Conservation (phyloP, 2,329 filamentous ascomycete genomes). For the Penicillium sclerotiorum region DNA sequence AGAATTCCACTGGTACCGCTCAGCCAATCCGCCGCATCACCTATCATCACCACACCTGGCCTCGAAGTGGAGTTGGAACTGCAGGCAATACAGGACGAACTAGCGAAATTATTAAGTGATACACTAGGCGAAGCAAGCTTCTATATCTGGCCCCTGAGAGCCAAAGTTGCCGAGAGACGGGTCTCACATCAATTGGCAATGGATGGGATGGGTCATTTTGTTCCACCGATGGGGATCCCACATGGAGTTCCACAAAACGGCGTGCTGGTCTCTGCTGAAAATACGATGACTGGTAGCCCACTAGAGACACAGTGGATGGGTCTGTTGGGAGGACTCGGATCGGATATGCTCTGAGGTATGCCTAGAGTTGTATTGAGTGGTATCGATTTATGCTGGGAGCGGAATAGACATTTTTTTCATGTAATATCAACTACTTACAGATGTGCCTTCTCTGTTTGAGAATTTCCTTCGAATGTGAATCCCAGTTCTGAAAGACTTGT, state of each 20-base stretch:
- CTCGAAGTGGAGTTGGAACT: background rate
- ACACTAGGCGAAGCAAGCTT: slow-evolving; percentile 4
- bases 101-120: background rate
- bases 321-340: slow-evolving; percentile 13
- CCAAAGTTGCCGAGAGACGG: background rate
- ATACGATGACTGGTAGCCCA: background rate
- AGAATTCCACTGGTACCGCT: background rate
- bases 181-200: background rate
- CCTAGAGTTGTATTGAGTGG: background rate
- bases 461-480: slow-evolving; percentile 42
- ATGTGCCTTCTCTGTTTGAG: background rate
- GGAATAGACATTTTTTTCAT: too few species aligned
- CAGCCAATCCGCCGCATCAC: background rate
- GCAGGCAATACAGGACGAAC: background rate
- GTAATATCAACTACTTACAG: background rate
- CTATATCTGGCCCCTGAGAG: slow-evolving; percentile 1
- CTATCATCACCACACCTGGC: background rate
- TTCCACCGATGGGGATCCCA: background rate
- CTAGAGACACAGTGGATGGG: slow-evolving; percentile 12
- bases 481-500: slow-evolving; percentile 42
- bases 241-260: background rate
- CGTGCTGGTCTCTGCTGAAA: background rate
- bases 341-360: slow-evolving; percentile 12
- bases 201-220: background rate
- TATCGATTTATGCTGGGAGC: background rate